phyloP scores from a whole-genome alignment of 495 filamentous ascomycete species.

The Lasiosphaeris hirsuta region DNA sequence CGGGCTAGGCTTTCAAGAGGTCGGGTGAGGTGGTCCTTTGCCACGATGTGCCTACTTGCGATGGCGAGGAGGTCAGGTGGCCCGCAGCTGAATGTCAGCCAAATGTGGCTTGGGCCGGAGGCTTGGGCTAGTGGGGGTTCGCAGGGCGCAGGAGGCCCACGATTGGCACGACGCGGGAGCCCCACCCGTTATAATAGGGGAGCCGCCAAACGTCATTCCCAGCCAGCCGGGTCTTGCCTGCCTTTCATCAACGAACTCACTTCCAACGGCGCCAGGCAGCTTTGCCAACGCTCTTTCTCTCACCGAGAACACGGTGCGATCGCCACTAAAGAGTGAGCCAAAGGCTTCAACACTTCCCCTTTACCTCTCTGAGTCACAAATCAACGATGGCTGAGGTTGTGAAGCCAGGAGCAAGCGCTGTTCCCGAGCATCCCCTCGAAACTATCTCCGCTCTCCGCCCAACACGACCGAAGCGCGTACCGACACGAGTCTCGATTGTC shows the following conservation, averaged over 20 bases:
- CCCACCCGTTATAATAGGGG: constrained; percentile 6
- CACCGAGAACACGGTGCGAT: constrained; percentile 15
- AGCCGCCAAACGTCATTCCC: background rate
- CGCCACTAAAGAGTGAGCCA: constrained; percentile 7
- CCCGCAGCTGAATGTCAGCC: too few relatives aligned
- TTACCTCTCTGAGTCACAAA: background rate
- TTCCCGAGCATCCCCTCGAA: constrained; percentile 1
- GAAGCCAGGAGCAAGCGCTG: constrained; percentile 4
- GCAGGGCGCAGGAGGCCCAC: background rate
- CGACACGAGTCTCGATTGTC: constrained; percentile 28
- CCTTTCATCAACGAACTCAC: background rate
- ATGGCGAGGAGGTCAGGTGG: too few relatives aligned
- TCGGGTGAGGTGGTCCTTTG: too few relatives aligned
- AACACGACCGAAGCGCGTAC: constrained; percentile 18
- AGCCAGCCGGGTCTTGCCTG: background rate
- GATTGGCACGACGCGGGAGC: background rate
- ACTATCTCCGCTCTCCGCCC: constrained; percentile 24
- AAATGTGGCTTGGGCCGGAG: too few relatives aligned
- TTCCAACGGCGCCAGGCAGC: background rate
- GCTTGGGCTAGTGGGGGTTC: too few relatives aligned
- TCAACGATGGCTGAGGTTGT: constrained; percentile 26
- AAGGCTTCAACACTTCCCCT: too few relatives aligned
- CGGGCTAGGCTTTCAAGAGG: too few relatives aligned
- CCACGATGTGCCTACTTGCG: too few relatives aligned
- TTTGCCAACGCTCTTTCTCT: constrained; percentile 7